Conservation (phyloP, 257 asterid genomes). For the Solanum pennellii region DNA sequence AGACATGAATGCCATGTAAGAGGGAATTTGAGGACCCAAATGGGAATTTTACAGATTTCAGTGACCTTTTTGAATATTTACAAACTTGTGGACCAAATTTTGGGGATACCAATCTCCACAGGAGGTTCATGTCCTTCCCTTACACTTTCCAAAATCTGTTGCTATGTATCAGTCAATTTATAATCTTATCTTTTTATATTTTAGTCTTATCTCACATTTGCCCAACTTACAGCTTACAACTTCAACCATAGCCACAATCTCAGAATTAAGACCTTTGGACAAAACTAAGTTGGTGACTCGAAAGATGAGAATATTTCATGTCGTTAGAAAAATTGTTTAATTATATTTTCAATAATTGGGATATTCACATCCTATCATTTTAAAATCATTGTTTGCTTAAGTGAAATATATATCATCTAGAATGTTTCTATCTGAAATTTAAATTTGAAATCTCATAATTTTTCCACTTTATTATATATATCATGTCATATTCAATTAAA, state of each 20-base stretch:
- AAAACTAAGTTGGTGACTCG: background rate
- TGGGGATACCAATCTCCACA: slow-evolving; percentile 25
- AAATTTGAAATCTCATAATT: too few species aligned
- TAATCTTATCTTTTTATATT: background rate
- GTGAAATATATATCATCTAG: background rate
- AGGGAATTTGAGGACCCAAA: slow-evolving; percentile 55
- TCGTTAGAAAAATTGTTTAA: too few species aligned
- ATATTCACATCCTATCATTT: background rate
- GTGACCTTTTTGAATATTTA: slow-evolving; percentile 31
- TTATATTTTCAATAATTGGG: too few species aligned
- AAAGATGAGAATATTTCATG: background rate
- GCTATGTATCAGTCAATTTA: background rate
- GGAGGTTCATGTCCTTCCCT: slow-evolving; percentile 41
- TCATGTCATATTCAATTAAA: background rate
- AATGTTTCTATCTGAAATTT: too few species aligned
- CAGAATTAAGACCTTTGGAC: background rate
- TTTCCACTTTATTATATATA: too few species aligned
- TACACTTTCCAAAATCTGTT: background rate
- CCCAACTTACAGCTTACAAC: background rate
- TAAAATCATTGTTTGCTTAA: background rate
- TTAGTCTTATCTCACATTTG: background rate
- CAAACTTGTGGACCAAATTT: slow-evolving; percentile 22
- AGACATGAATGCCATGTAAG: slow-evolving; percentile 78
- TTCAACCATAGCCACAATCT: background rate
- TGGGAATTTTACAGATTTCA: slow-evolving; percentile 28